These are phyloP conservation scores for Pholiota adiposa DNA, from an alignment of 1,284 basidiomycete species.

Conservation along the genomic window DNA sequence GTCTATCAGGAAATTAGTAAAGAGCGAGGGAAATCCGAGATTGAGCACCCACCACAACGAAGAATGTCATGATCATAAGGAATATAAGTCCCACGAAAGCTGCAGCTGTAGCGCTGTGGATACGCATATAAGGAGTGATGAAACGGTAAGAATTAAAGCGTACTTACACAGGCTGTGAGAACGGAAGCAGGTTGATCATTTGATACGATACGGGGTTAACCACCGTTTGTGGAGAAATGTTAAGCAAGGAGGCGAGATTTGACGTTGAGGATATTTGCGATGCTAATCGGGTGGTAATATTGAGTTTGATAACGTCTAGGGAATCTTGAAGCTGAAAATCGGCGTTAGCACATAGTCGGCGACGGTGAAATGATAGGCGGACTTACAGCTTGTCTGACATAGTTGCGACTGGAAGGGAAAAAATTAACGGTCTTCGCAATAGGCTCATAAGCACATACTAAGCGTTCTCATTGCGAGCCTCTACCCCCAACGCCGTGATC, in stretches of 20 bases:
- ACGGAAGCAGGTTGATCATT: slow-evolving; percentile 64
- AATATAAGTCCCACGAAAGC: slow-evolving; percentile 78
- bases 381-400: slow-evolving; percentile 23
- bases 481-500: slow-evolving; percentile 35
- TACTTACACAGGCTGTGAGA: slow-evolving; percentile 61
- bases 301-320: slow-evolving; percentile 30
- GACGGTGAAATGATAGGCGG: slow-evolving; percentile 27
- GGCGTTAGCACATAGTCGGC: neutral
- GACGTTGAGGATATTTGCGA: slow-evolving; percentile 37
- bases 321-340: slow-evolving; percentile 21
- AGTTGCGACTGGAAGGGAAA: neutral
- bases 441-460: slow-evolving; percentile 41
- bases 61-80: slow-evolving; percentile 61
- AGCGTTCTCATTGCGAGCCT: slow-evolving; percentile 49
- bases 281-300: slow-evolving; percentile 41
- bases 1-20: slow-evolving; percentile 42
- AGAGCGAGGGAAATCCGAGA: neutral
- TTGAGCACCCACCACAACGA: slow-evolving; percentile 36
- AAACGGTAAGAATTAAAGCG: neutral
- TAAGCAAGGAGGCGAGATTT: slow-evolving; percentile 49
- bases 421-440: neutral
- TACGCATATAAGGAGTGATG: too few species aligned
- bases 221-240: slow-evolving; percentile 62
- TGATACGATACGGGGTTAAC: slow-evolving; percentile 52
- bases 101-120: slow-evolving; percentile 61